Percentiles rank a stretch among this genome's conserved stretches.
These are phyloP conservation scores for Volvariella surrecta DNA, from an alignment of 1,284 basidiomycete species.

Conservation along the genomic window DNA sequence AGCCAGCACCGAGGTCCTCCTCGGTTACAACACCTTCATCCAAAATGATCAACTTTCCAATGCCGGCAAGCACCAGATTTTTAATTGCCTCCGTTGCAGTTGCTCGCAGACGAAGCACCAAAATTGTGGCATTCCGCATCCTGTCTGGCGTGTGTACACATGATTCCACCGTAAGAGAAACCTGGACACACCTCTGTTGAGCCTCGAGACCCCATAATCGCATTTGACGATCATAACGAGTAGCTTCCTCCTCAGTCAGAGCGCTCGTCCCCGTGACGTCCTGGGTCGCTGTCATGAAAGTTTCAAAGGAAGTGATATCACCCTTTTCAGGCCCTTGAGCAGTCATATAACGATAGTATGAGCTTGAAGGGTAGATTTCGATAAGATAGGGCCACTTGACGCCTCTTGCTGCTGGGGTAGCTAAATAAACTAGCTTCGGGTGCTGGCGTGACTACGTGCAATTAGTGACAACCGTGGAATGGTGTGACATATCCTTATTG, in stretches of 20 bases:
- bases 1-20: slow-evolving; percentile 86
- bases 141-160: slow-evolving; percentile 31
- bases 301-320: background rate
- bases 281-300: background rate
- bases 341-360: no score
- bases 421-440: no score
- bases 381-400: no score
- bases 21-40: slow-evolving; percentile 54
- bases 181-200: slow-evolving; percentile 61
- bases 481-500: no score
- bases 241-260: slow-evolving; percentile 41
- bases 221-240: slow-evolving; percentile 93
- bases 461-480: no score
- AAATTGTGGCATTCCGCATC: slow-evolving; percentile 90
- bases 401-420: no score
- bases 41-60: slow-evolving; percentile 63
- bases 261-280: slow-evolving; percentile 8
- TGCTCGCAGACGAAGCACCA: slow-evolving; percentile 77
- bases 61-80: slow-evolving; percentile 80
- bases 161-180: slow-evolving; percentile 4
- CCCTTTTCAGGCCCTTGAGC: no score
- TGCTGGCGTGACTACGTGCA: no score
- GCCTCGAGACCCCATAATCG: slow-evolving; percentile 97
- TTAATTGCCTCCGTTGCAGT: slow-evolving; percentile 95
- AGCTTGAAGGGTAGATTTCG: no score